phyloP scores from a whole-genome alignment of 2,329 filamentous ascomycete genomes.

The Coleophoma eucalyptorum region DNA sequence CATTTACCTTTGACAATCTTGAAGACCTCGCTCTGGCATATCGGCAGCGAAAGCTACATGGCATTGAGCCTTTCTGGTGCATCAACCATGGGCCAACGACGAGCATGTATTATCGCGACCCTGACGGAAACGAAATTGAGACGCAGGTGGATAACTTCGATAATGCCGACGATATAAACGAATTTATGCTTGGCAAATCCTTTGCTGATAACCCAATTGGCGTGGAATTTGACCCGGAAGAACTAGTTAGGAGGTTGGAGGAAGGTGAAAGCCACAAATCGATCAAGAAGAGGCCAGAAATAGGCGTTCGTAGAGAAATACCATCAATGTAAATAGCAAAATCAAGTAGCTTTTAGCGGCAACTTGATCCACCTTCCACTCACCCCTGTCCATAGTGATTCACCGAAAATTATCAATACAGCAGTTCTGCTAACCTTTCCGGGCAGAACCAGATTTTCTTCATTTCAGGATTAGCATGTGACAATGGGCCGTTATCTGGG shows the following conservation, averaged over 20 bases:
- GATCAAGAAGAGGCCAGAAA: slow-evolving; percentile 9
- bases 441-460: no score
- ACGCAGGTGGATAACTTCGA: slow-evolving; percentile 41
- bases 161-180: slow-evolving; percentile 30
- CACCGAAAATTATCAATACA: no score
- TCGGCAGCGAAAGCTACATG: slow-evolving; percentile 28
- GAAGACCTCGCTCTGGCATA: slow-evolving; percentile 32
- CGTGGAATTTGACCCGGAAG: slow-evolving; percentile 39
- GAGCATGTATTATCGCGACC: slow-evolving; percentile 44
- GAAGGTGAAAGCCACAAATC: slow-evolving; percentile 17
- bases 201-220: slow-evolving; percentile 40
- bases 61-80: slow-evolving; percentile 36
- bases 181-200: slow-evolving; percentile 32
- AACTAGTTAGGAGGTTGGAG: slow-evolving; percentile 27
- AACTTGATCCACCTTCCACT: no score
- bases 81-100: slow-evolving; percentile 44
- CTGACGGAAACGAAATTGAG: slow-evolving; percentile 43
- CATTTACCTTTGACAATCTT: slow-evolving; percentile 35
- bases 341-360: no score
- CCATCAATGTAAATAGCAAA: no score
- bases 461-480: no score
- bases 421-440: no score
- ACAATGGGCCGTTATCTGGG: no score
- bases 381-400: no score
- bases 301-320: no score